These are phyloP conservation scores for Artemisia annua DNA, from an alignment of 129 eudicot species.

Conservation along the genomic window DNA sequence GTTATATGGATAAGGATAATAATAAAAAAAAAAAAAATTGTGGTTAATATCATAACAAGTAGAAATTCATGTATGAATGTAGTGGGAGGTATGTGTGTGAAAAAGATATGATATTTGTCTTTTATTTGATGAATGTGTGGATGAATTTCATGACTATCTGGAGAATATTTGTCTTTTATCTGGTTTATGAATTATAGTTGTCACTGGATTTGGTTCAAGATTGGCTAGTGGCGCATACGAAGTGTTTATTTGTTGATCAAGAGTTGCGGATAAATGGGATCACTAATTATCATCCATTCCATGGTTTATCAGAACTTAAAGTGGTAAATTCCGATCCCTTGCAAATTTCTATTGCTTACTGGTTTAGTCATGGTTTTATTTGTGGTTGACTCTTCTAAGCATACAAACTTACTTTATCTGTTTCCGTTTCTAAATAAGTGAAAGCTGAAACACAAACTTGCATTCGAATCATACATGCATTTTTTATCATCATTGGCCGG, in stretches of 20 bases:
- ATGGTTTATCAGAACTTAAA: constrained; percentile 74
- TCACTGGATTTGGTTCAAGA: constrained; percentile 75
- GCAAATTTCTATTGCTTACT: background rate
- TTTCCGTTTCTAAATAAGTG: too few relatives aligned
- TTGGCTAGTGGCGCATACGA: constrained; percentile 61
- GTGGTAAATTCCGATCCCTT: constrained; percentile 45
- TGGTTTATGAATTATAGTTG: constrained; percentile 48
- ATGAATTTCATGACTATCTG: constrained; percentile 1
- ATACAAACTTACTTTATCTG: background rate
- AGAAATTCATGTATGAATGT: background rate
- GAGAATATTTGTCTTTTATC: background rate
- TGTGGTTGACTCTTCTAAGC: background rate
- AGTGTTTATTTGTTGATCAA: constrained; percentile 37
- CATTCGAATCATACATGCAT: background rate
- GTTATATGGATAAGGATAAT: background rate
- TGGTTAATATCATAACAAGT: background rate
- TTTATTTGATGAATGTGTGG: constrained; percentile 26
- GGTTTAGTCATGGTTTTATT: background rate
- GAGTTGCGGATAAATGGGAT: constrained; percentile 52
- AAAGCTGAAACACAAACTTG: too few relatives aligned
- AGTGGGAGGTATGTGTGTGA: constrained; percentile 13
- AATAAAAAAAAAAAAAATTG: background rate
- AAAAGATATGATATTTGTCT: constrained; percentile 20
- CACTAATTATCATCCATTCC: constrained; percentile 63
- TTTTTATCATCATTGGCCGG: background rate